Conservation (phyloP, 768 basidiomycete genomes). For the Russula dissimulans region DNA sequence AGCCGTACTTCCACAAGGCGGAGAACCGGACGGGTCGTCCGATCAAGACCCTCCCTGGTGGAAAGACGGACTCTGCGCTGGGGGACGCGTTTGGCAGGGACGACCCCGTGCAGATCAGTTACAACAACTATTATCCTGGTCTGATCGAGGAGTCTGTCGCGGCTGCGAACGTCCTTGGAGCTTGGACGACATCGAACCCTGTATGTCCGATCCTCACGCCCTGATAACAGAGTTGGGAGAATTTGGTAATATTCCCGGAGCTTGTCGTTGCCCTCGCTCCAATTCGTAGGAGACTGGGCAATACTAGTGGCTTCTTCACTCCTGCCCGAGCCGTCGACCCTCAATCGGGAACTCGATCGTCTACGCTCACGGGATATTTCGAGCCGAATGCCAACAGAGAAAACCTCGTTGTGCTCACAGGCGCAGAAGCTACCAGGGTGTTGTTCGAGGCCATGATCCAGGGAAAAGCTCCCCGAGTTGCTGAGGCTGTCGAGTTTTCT, state of each 20-base stretch:
- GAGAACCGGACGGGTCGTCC: constrained; percentile 17
- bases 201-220: neutral
- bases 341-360: constrained; percentile 14
- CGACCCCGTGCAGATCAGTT: constrained; percentile 16
- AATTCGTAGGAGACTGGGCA: constrained; percentile 7
- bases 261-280: neutral
- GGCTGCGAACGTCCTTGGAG: constrained; percentile 11
- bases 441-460: neutral
- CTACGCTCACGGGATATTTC: constrained; percentile 17
- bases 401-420: constrained; percentile 15
- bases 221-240: neutral
- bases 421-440: constrained; percentile 14
- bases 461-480: constrained; percentile 21
- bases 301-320: constrained; percentile 16
- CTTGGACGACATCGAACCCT: constrained; percentile 10
- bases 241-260: too few relatives aligned
- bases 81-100: constrained; percentile 1
- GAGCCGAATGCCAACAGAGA: constrained; percentile 13
- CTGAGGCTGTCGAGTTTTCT: constrained; percentile 30
- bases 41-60: constrained; percentile 10
- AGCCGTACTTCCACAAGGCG: constrained; percentile 16
- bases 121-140: constrained; percentile 17
- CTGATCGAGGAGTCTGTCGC: constrained; percentile 15
- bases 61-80: neutral
- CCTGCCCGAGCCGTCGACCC: constrained; percentile 17